Conservation (phyloP, 306 rosid species). For the Albizia julibrissin region DNA sequence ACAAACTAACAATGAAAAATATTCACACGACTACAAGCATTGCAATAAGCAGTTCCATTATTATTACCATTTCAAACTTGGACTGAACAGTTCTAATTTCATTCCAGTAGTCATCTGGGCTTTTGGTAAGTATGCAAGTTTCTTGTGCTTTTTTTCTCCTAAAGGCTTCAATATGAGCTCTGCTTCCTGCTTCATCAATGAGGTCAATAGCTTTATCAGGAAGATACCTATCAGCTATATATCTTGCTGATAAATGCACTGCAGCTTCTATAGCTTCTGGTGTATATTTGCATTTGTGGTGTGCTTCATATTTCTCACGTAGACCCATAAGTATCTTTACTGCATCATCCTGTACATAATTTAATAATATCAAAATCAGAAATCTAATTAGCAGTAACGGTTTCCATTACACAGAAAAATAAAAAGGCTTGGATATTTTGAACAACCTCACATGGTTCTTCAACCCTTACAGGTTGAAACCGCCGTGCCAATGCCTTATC, state of each 20-base stretch:
- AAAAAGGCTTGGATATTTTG: conserved; percentile 28
- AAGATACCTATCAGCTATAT: conserved; percentile 82
- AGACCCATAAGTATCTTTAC: conserved; percentile 68
- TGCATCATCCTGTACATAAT: conserved; percentile 59
- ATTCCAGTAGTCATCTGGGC: conserved; percentile 78
- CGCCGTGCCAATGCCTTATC: conserved; percentile 88
- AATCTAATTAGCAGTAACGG: conserved; percentile 14
- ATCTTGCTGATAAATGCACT: conserved; percentile 70
- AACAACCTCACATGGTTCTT: conserved; percentile 85
- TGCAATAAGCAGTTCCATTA: conserved; percentile 39
- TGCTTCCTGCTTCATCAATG: conserved; percentile 96
- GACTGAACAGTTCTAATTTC: conserved; percentile 78
- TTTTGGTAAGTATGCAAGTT: conserved; percentile 59
- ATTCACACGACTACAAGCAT: conserved; percentile 9
- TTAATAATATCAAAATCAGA: conserved; percentile 31
- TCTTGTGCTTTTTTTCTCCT: conserved; percentile 63
- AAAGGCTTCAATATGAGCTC: conserved; percentile 80
- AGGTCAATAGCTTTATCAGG: conserved; percentile 99
- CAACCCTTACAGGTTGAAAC: conserved; percentile 86
- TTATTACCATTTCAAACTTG: conserved; percentile 83
- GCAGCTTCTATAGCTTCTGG: conserved; percentile 74
- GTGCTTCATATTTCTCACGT: conserved; percentile 69
- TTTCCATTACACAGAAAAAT: conserved; percentile 1
- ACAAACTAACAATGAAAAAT: conserved; percentile 23
- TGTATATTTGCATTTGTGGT: conserved; percentile 79